Conservation (phyloP, 495 filamentous ascomycete species). For the Penicillium cosmopolitanum region DNA sequence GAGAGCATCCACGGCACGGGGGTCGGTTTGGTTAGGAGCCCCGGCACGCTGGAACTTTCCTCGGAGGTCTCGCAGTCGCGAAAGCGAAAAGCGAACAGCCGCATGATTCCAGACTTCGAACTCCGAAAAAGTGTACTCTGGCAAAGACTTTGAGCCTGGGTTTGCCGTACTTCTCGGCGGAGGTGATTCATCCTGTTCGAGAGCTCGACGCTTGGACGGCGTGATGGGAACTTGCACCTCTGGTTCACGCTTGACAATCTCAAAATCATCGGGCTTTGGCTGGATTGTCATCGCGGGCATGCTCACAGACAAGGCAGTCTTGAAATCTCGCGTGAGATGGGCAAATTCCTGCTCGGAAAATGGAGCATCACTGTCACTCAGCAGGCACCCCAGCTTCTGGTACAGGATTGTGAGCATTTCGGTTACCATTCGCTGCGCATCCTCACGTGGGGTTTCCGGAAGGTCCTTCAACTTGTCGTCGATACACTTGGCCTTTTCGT, state of each 20-base stretch:
- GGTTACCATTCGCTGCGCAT: constrained; percentile 40
- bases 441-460: constrained; percentile 57
- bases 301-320: constrained; percentile 25
- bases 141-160: not conserved
- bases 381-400: constrained; percentile 30
- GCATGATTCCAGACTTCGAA: not conserved
- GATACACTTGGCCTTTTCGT: constrained; percentile 50
- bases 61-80: constrained; percentile 37
- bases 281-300: not conserved
- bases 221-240: not conserved
- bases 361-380: constrained; percentile 15
- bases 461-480: constrained; percentile 50
- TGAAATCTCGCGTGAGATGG: constrained; percentile 39
- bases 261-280: not conserved
- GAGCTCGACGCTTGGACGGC: not conserved
- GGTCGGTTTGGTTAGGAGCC: constrained; percentile 44
- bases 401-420: constrained; percentile 39
- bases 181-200: not conserved
- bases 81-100: constrained; percentile 28
- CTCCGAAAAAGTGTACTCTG: not conserved
- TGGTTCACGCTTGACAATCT: not conserved
- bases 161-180: not conserved
- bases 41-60: constrained; percentile 42
- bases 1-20: constrained; percentile 45
- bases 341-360: constrained; percentile 1